phyloP scores from a whole-genome alignment of 1,139 yeast species.

The Kazachstania sp. region DNA sequence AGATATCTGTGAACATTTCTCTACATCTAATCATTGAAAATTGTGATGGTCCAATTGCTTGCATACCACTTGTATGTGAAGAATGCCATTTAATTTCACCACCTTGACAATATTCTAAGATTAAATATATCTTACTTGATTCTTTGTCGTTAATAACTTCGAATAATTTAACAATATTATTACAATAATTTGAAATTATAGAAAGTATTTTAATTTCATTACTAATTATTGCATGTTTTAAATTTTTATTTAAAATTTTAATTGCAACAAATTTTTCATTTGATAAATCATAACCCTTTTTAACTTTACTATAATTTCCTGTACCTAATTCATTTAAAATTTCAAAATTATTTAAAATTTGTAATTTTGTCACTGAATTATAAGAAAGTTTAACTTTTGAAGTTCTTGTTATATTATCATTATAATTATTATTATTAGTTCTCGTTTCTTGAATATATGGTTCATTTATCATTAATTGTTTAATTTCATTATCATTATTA shows the following conservation, averaged over 20 bases:
- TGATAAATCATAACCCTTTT: slow-evolving; percentile 68
- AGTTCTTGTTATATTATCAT: slow-evolving; percentile 59
- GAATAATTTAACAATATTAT: slow-evolving; percentile 72
- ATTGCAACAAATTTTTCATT: slow-evolving; percentile 79
- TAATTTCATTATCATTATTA: neutral
- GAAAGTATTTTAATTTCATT: slow-evolving; percentile 95
- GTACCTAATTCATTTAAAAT: slow-evolving; percentile 78
- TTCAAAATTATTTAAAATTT: slow-evolving; percentile 82
- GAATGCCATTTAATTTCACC: slow-evolving; percentile 78
- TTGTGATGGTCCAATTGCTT: slow-evolving; percentile 46
- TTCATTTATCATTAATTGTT: too few species aligned
- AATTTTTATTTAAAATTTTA: slow-evolving; percentile 67
- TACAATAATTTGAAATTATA: slow-evolving; percentile 82
- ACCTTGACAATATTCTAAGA: slow-evolving; percentile 78
- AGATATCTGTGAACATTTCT: slow-evolving; percentile 73
- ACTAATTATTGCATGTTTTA: slow-evolving; percentile 39
- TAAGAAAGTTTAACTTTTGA: slow-evolving; percentile 70
- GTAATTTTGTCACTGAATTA: slow-evolving; percentile 77
- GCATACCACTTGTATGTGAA: slow-evolving; percentile 35
- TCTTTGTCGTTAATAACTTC: slow-evolving; percentile 85
- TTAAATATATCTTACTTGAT: slow-evolving; percentile 79
- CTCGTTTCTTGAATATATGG: too few species aligned
- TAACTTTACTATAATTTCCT: slow-evolving; percentile 97
- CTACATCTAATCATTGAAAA: slow-evolving; percentile 59
- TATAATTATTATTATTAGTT: neutral